Percentiles rank a stretch among this genome's conserved stretches.
Evolutionary conservation across 306 rosid genomes (phyloP).

Genomic region (Aeschynomene evenia): DNA sequence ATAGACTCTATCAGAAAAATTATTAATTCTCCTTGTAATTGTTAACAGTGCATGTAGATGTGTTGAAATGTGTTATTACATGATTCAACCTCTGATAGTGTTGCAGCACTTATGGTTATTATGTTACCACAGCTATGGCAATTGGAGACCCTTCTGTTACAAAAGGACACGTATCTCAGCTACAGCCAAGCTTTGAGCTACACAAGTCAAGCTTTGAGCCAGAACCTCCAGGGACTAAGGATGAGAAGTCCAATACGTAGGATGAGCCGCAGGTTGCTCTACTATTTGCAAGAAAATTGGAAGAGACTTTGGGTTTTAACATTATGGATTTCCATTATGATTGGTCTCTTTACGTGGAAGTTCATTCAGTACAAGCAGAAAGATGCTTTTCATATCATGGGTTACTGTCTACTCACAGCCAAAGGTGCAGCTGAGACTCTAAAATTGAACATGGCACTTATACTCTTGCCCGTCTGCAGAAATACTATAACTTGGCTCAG

Average conservation of each 20-base stretch:
- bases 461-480: constrained; percentile 85
- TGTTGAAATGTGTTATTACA: constrained; percentile 9
- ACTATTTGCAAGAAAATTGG: constrained; percentile 86
- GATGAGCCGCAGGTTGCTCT: constrained; percentile 57
- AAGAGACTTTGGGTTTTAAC: constrained; percentile 78
- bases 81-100: constrained; percentile 23
- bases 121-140: constrained; percentile 74
- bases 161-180: constrained; percentile 84
- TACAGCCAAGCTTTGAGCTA: constrained; percentile 96
- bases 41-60: constrained; percentile 12
- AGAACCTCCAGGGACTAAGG: constrained; percentile 84
- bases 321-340: constrained; percentile 63
- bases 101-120: constrained; percentile 12
- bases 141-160: constrained; percentile 82
- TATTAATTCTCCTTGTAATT: not conserved
- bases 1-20: not conserved
- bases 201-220: constrained; percentile 96
- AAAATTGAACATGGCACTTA: constrained; percentile 90
- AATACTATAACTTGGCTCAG: constrained; percentile 89
- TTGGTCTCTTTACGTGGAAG: constrained; percentile 76
- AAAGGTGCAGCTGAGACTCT: constrained; percentile 94
- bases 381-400: constrained; percentile 56
- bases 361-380: constrained; percentile 64
- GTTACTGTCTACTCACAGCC: constrained; percentile 80
- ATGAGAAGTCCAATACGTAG: constrained; percentile 59